Evolutionary conservation across 2,329 filamentous ascomycete species (phyloP), one percentile per base, ranked within the genome.

Genomic region (Fonsecaea nubica): DNA sequence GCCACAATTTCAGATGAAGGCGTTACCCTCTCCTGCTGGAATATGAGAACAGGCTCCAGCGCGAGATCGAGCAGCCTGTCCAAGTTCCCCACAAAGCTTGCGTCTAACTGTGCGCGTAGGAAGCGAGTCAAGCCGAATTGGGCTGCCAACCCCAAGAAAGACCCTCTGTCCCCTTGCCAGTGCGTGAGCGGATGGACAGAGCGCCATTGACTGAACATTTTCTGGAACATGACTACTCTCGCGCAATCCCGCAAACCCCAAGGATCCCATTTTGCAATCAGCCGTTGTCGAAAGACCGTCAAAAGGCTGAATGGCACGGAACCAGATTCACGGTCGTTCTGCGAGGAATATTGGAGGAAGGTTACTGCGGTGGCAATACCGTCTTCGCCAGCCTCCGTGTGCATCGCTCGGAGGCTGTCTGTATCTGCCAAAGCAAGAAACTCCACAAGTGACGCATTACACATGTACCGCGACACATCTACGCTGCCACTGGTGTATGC

Each of bases 391-490:
- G 32, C 18, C 15, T 33, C 18, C 15, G 15, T 21, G 25, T 30
- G 12, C 32, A 33, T 54, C 12, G 18, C 50, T 21, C 4, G 25
- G 18, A 54, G 32, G 21, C 13, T 13, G 7, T 33, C 50, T 7
- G 32, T 15, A 8, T 30, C 18, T 5, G 18, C 18, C 50, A 54
- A 33, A 30, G 50, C 50, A 25, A 54, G 50, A 33, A 54, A 18
- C 25, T 54, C 21, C 32, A 54, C 50, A 1, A 18, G 50, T 7
- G 18, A 25, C 15, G 50, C 50, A 33, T 54, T 21, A 15, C 35
- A 54, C 50, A 54, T 21, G 32, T 54, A 54, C 18, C 50, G 50
- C 32, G 50, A 25, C 4, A 54, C 50, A 15, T 54, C 50, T 30
- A 33, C 5, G 25, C 13, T 21, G 21, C 50, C 50, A 21, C 18